Base-by-base conservation (phyloP, 805 yeast genomes). In the Candida xyloterini region DNA sequence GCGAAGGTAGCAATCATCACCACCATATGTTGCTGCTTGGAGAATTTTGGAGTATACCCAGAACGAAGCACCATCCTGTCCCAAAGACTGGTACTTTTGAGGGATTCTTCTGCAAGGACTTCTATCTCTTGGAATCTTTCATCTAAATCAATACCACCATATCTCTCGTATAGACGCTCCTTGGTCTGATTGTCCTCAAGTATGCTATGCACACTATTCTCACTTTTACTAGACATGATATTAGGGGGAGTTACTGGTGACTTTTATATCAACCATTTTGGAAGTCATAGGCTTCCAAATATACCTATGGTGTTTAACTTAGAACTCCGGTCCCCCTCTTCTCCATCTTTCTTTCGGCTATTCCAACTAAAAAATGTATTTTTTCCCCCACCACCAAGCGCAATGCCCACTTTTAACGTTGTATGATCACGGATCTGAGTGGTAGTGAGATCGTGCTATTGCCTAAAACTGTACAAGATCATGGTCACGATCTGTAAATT, bases 1-100 rank as follows among this genome's bases (percentile, higher is more conserved):
- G 84, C 81, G 49, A 79, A 78, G 10, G 53, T 56, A 14, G 81
- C 85, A 32, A 79, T 62, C 47, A 74, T 59, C 38, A 59, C 55
- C 18, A 71, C 74, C 69, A 75, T 72, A 51, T 70, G 51, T 26
- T 56, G 63, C 42, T 70, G 71, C 50, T 71, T 64, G 38, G 67
- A 46, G 56, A 77, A 76, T 44, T 69, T 49, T 6, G 70, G 52
- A 36, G 66, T 60, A 16, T 34, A 32, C 20, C 50, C 48, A 15
- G 60, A 52, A 34, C 70, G 75, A 8, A 68, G 48, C 23, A 59
- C 51, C 32, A 73, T 24, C 29, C 67, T 63, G 46, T 66, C 68
- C 55, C 65, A 60, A 31, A 64, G 60, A 0, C 72, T 51, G 34
- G 59, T 63, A 25, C 62, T 53, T 2, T 41, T 40, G 33, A 61